A percentile compares a stretch with the other conserved stretches of the same genome.
Evolutionary conservation across 116 monocot species (phyloP).

Genomic region (Phalaenopsis hybrid): DNA sequence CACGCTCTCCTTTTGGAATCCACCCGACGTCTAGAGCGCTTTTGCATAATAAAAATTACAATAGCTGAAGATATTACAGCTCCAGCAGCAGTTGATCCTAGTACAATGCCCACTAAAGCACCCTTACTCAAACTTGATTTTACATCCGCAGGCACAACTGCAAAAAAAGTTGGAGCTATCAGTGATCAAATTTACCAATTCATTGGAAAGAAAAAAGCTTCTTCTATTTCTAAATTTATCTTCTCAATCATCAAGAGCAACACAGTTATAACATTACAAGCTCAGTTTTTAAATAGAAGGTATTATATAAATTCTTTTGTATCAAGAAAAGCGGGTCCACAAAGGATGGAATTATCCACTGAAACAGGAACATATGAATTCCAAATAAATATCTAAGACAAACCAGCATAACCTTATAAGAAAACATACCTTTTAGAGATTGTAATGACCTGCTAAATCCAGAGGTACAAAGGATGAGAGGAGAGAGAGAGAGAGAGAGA

Average conservation of each 20-base stretch:
- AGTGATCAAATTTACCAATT: background rate
- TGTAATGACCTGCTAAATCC: too few species aligned
- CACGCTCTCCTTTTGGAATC: constrained; percentile 40
- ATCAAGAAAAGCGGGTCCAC: too few species aligned
- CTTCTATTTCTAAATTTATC: background rate
- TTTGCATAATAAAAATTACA: constrained; percentile 48
- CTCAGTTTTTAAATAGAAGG: too few species aligned
- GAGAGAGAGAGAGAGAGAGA: too few species aligned
- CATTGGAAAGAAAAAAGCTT: background rate
- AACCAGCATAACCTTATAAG: too few species aligned
- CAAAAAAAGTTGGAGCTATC: constrained; percentile 11
- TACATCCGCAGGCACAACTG: constrained; percentile 19
- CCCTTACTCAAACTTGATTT: constrained; percentile 43
- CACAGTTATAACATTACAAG: too few species aligned
- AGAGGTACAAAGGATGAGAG: too few species aligned
- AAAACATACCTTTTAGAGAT: too few species aligned
- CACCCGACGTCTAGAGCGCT: constrained; percentile 14
- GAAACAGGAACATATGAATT: too few species aligned
- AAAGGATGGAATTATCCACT: too few species aligned
- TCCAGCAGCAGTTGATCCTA: constrained; percentile 35
- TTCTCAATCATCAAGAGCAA: background rate
- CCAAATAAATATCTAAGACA: too few species aligned
- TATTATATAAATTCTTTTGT: too few species aligned
- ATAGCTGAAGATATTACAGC: constrained; percentile 23
- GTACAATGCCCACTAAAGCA: constrained; percentile 50